Evolutionary conservation across 495 filamentous ascomycete genomes (phyloP), one percentile per base, ranked within the genome.

Genomic region (Glarea lozoyensis): DNA sequence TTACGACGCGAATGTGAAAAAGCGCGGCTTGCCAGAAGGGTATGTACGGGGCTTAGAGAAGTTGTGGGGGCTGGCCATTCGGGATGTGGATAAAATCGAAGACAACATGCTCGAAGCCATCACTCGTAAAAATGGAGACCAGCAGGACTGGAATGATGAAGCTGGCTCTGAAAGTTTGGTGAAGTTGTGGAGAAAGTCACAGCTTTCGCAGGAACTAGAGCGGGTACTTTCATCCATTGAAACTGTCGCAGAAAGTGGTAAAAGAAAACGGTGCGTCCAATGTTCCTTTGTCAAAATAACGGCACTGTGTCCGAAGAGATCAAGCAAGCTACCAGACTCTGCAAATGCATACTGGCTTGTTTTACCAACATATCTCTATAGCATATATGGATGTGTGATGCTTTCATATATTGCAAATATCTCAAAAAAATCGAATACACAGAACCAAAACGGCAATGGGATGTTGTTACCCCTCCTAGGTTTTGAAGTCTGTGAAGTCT

Each of bases 1-100:
- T 3, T 88, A 86, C 59, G 71, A 80, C 41, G 69, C 76, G 17
- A 75, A 73, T 46, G 75, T 82, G 19, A 85, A 82, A 60, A 88
- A 86, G 57, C 72, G 83, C 34, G 83, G 80, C 1, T 65, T 82
- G 17, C 75, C 75, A 31, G 70, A 75, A 24, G 79, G 79, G 30
- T 82, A 81, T 54, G 77, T 82, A 1, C 64, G 75, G 25, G 70
- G 71, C 4, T 58, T 84, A 16, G 80, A 84, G 54, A 61, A 61
- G 35, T 56, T 40, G 48, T 70, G 36, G 66, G 60, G 42, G 54
- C 49, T 54, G 20, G 50, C 63, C 12, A 54, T 70, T 31, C 43
- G 44, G 12, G 49, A 55, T 22, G 45, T 48, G 10, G 27, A 45
- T 16, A 32, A 34, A 3, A 36, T 54, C 12, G 52, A 55, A 29